Conservation (phyloP, 305 asterid species). For the Fraxinus ornus region DNA sequence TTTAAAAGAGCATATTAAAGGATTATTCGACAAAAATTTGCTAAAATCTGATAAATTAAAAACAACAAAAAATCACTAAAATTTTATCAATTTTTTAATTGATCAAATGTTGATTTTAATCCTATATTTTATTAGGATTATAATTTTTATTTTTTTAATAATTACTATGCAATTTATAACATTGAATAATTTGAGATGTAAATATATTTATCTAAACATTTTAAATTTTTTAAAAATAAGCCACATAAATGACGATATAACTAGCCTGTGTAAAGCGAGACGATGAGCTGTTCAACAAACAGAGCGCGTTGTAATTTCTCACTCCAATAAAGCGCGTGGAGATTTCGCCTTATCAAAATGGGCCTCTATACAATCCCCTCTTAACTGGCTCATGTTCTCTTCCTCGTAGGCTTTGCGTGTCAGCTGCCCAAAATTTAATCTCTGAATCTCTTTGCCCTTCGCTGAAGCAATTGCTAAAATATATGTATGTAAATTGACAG, state of each 20-base stretch:
- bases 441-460: not conserved
- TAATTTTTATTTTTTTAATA: no score
- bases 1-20: not conserved
- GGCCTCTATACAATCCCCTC: not conserved
- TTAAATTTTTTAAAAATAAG: not conserved
- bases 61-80: no score
- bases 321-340: not conserved
- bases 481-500: not conserved
- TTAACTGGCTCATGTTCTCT: not conserved
- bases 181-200: not conserved
- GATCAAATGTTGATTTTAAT: no score
- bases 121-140: not conserved
- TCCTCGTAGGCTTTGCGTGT: conserved; percentile 1
- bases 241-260: not conserved
- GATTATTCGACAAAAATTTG: not conserved
- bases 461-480: not conserved
- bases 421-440: not conserved
- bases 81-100: not conserved
- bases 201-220: not conserved
- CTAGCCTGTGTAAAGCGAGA: not conserved
- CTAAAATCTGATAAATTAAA: no score
- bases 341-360: not conserved
- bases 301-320: not conserved
- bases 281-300: not conserved
- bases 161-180: not conserved